Percentiles rank a stretch among this genome's conserved stretches.
phyloP scores from a whole-genome alignment of 179 eudicot genomes.

The Silene coronaria region DNA sequence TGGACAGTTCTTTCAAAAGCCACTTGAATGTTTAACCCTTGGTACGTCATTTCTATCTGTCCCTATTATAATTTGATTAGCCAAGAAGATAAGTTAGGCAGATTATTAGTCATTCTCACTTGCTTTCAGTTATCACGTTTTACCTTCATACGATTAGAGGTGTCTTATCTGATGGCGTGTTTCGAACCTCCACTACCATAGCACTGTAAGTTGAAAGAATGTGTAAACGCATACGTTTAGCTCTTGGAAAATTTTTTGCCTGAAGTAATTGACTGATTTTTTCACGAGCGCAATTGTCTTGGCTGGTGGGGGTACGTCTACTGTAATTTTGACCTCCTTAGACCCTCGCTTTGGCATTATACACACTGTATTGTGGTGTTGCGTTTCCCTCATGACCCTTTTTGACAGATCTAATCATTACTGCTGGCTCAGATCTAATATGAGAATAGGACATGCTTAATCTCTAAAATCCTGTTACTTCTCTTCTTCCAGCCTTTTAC shows the following conservation, averaged over 20 bases:
- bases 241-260: neutral
- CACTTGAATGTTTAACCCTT: conserved; percentile 89
- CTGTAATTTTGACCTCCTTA: neutral
- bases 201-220: neutral
- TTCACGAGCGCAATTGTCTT: neutral
- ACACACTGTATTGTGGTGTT: neutral
- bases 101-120: too few species aligned
- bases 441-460: neutral
- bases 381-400: too few species aligned
- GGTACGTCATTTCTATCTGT: conserved; percentile 45
- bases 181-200: neutral
- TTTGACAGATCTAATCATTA: too few species aligned
- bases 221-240: too few species aligned
- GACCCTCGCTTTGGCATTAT: neutral
- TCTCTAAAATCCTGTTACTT: conserved; percentile 18
- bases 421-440: neutral
- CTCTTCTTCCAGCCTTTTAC: conserved; percentile 68
- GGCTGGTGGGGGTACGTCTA: neutral
- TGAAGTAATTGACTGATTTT: neutral
- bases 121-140: neutral
- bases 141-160: neutral
- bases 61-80: neutral
- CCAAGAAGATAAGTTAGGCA: neutral
- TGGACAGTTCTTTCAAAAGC: conserved; percentile 91
- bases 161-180: neutral